These are phyloP conservation scores for Stachybotrys echinatus DNA, from an alignment of 2,329 filamentous ascomycete species.

Conservation along the genomic window DNA sequence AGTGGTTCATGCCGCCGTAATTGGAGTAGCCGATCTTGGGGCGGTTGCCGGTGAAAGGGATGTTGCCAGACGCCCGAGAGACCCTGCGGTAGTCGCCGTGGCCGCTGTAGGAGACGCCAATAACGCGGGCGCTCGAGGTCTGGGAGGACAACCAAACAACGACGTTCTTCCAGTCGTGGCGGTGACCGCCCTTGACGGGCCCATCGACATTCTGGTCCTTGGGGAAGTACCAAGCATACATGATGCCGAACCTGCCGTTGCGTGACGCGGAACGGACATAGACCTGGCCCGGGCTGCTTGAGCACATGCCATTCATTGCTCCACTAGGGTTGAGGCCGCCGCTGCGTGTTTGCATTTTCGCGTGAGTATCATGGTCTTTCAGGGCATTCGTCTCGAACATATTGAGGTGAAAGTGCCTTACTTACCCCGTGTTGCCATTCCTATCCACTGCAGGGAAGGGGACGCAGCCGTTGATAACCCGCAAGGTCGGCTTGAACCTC, in stretches of 20 bases:
- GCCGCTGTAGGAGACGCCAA: slow-evolving; percentile 27
- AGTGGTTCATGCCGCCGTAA: slow-evolving; percentile 25
- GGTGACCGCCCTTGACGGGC: slow-evolving; percentile 27
- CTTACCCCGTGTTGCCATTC: slow-evolving; percentile 49
- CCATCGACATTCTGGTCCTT: no score
- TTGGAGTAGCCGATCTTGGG: slow-evolving; percentile 27
- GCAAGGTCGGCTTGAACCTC: slow-evolving; percentile 23
- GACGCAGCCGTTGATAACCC: slow-evolving; percentile 53
- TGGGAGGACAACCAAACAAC: slow-evolving; percentile 24
- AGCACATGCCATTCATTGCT: slow-evolving; percentile 21
- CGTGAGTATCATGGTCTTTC: neutral
- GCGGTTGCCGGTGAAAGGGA: slow-evolving; percentile 11
- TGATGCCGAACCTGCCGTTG: slow-evolving; percentile 26
- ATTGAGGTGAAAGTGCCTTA: neutral
- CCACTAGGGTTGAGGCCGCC: slow-evolving; percentile 27
- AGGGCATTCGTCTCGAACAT: neutral
- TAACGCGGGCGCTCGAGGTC: slow-evolving; percentile 20
- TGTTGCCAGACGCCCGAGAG: slow-evolving; percentile 11
- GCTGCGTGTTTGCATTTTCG: slow-evolving; percentile 13
- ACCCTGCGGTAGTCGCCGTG: slow-evolving; percentile 28
- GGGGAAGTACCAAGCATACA: slow-evolving; percentile 41
- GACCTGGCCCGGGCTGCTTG: slow-evolving; percentile 27
- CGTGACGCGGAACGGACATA: slow-evolving; percentile 26
- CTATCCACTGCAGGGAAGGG: slow-evolving; percentile 56
- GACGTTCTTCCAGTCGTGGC: slow-evolving; percentile 34